A percentile compares a stretch with the other conserved stretches of the same genome.
phyloP scores from a whole-genome alignment of 805 yeast genomes.

The Metschnikowia kunwiensis region DNA sequence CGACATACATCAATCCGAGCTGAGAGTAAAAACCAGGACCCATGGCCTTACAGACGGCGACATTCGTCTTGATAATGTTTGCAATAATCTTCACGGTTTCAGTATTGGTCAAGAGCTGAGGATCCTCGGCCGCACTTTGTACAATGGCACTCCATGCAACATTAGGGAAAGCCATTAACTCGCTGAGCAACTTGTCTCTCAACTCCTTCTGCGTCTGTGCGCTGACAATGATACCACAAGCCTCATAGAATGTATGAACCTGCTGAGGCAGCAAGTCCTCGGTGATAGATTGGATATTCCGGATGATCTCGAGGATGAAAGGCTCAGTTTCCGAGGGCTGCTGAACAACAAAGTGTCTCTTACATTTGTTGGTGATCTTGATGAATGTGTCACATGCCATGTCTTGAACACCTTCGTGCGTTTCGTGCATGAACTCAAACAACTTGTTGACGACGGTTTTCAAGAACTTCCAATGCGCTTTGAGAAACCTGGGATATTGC shows the following conservation, averaged over 20 bases:
- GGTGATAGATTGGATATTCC: constrained; percentile 78
- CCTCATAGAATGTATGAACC: constrained; percentile 95
- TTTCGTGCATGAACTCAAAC: constrained; percentile 98
- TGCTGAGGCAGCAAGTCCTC: constrained; percentile 95
- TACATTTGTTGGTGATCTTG: constrained; percentile 92
- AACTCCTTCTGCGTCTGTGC: constrained; percentile 73
- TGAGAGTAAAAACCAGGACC: constrained; percentile 92
- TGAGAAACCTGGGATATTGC: constrained; percentile 94
- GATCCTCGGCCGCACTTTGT: constrained; percentile 79
- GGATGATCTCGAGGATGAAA: constrained; percentile 84
- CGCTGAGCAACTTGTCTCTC: constrained; percentile 68
- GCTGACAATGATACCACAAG: constrained; percentile 89
- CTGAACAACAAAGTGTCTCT: constrained; percentile 86
- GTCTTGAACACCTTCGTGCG: constrained; percentile 99
- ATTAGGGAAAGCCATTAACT: constrained; percentile 88
- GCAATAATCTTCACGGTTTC: constrained; percentile 92
- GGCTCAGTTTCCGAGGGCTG: constrained; percentile 87
- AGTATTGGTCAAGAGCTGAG: constrained; percentile 67
- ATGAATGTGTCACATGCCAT: constrained; percentile 99
- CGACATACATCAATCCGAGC: constrained; percentile 78
- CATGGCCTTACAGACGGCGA: constrained; percentile 88
- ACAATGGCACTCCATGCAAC: constrained; percentile 92
- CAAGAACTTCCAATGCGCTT: constrained; percentile 97
- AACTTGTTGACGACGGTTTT: constrained; percentile 93
- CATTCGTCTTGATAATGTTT: constrained; percentile 91